These are phyloP conservation scores for Suillus cothurnatus DNA, from an alignment of 768 basidiomycete species.

Conservation along the genomic window DNA sequence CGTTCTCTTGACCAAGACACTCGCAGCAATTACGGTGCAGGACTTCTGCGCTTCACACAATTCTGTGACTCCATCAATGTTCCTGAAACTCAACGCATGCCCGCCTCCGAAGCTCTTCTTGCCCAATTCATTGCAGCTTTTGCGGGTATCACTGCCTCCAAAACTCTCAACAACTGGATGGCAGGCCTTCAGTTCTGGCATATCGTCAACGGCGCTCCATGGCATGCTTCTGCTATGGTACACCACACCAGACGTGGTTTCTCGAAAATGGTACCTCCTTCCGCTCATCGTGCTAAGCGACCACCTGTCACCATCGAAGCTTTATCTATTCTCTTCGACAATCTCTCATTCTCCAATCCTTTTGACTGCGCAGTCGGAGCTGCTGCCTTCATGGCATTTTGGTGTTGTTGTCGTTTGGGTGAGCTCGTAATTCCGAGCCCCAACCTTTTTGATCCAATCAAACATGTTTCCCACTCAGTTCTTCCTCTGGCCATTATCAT, in stretches of 20 bases:
- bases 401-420: slow-evolving; percentile 32
- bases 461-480: neutral
- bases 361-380: slow-evolving; percentile 31
- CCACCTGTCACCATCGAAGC: slow-evolving; percentile 40
- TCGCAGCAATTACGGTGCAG: slow-evolving; percentile 31
- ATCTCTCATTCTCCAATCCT: slow-evolving; percentile 18
- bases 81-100: slow-evolving; percentile 21
- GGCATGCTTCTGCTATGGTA: neutral
- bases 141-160: slow-evolving; percentile 15
- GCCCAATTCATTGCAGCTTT: slow-evolving; percentile 25
- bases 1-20: slow-evolving; percentile 20
- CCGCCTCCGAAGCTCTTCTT: slow-evolving; percentile 31
- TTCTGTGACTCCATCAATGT: slow-evolving; percentile 39
- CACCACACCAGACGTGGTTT: neutral
- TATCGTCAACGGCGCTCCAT: neutral
- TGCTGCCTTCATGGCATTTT: slow-evolving; percentile 36
- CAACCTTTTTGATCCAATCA: neutral
- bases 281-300: slow-evolving; percentile 18
- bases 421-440: slow-evolving; percentile 27
- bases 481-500: neutral
- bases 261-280: slow-evolving; percentile 24
- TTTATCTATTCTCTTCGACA: slow-evolving; percentile 22
- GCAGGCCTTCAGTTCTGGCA: slow-evolving; percentile 42
- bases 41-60: slow-evolving; percentile 32
- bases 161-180: slow-evolving; percentile 37